phyloP scores from a whole-genome alignment of 495 filamentous ascomycete genomes.

The Cladorrhinum samala region DNA sequence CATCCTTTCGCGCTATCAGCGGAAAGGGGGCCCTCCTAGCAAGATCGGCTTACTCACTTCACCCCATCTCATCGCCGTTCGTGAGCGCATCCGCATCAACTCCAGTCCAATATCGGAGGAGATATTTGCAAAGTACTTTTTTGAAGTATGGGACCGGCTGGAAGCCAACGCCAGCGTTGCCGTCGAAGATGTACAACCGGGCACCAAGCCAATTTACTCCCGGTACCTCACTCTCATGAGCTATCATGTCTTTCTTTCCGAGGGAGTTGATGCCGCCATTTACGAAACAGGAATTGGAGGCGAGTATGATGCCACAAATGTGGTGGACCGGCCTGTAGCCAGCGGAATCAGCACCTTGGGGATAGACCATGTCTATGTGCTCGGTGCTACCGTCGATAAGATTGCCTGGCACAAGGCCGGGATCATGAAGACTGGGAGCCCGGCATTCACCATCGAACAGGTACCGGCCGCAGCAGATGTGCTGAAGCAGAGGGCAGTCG shows the following conservation, averaged over 20 bases:
- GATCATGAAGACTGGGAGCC: constrained; percentile 37
- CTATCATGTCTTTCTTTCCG: constrained; percentile 37
- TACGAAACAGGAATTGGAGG: constrained; percentile 48
- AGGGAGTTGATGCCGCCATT: constrained; percentile 38
- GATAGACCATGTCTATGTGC: constrained; percentile 45
- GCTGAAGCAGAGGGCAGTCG: constrained; percentile 29
- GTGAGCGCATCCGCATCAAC: constrained; percentile 83
- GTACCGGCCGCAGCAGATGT: constrained; percentile 29
- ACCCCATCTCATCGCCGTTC: constrained; percentile 79
- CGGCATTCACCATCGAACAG: constrained; percentile 33
- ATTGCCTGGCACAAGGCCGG: constrained; percentile 52
- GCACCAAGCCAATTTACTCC: constrained; percentile 52
- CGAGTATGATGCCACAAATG: constrained; percentile 47
- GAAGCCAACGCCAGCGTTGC: constrained; percentile 12
- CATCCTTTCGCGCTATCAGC: constrained; percentile 40
- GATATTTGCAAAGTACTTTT: constrained; percentile 57
- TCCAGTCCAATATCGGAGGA: constrained; percentile 57
- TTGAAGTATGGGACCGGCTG: constrained; percentile 58
- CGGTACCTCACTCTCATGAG: constrained; percentile 47
- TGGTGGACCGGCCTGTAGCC: constrained; percentile 33
- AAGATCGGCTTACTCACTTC: constrained; percentile 84
- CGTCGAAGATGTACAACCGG: constrained; percentile 22
- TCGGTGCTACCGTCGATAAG: constrained; percentile 40
- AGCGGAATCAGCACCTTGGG: constrained; percentile 42
- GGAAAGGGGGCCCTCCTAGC: constrained; percentile 25